These are phyloP conservation scores for Megacollybia marginata DNA, from an alignment of 768 basidiomycete species.

Conservation along the genomic window DNA sequence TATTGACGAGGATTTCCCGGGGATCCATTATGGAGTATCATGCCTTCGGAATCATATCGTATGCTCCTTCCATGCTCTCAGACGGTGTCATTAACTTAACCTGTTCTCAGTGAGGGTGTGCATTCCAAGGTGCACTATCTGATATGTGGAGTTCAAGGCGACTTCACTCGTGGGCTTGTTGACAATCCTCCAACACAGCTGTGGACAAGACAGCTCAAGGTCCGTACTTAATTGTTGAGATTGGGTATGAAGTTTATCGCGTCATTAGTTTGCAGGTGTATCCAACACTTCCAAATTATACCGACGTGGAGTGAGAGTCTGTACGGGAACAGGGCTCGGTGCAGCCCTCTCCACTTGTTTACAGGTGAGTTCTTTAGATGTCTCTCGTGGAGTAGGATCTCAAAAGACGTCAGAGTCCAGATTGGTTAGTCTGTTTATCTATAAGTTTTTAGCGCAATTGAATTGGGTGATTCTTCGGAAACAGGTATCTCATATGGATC, in stretches of 20 bases:
- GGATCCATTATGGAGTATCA: slow-evolving; percentile 76
- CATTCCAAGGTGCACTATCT: slow-evolving; percentile 73
- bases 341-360: slow-evolving; percentile 76
- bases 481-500: slow-evolving; percentile 79
- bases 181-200: slow-evolving; percentile 62
- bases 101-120: slow-evolving; percentile 52
- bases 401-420: slow-evolving; percentile 27
- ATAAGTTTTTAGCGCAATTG: background rate
- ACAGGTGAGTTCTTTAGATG: slow-evolving; percentile 42
- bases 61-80: slow-evolving; percentile 16
- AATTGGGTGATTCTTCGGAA: background rate
- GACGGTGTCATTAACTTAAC: background rate
- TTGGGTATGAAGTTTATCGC: background rate
- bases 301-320: slow-evolving; percentile 76
- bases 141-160: slow-evolving; percentile 80
- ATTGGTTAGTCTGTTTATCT: slow-evolving; percentile 29
- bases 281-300: slow-evolving; percentile 74
- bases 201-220: slow-evolving; percentile 81
- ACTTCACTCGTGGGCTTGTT: slow-evolving; percentile 72
- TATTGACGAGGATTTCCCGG: slow-evolving; percentile 74
- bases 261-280: slow-evolving; percentile 63
- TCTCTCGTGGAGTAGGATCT: too few species aligned
- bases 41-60: slow-evolving; percentile 82
- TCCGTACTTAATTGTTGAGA: slow-evolving; percentile 11
- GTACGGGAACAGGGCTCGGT: slow-evolving; percentile 80